Evolutionary conservation across 495 filamentous ascomycete genomes (phyloP), one percentile per base, ranked within the genome.

Genomic region (Penicillium fimorum): DNA sequence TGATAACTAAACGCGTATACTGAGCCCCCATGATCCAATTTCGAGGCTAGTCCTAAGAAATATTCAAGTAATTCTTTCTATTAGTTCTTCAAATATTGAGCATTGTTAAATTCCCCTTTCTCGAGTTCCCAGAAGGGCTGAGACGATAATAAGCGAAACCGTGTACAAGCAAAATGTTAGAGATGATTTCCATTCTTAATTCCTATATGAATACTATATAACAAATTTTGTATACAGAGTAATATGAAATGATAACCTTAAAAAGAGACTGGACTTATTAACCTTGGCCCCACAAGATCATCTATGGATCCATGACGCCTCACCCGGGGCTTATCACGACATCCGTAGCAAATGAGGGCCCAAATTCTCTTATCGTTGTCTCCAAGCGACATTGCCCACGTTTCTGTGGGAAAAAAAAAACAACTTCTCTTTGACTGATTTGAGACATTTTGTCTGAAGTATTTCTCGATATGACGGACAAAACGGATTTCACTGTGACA

Each of bases 251-350:
- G n/a, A n/a, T n/a, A n/a, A n/a, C n/a, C n/a, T n/a, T n/a, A n/a
- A n/a, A n/a, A n/a, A n/a, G n/a, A n/a, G 22, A 22, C 22, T 22
- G 22, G 22, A 22, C 22, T 22, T 22, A 22, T 2, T 22, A 22
- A 22, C 22, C 22, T 22, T 22, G 22, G 3, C 43, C 42, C 56
- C 50, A 49, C 33, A 29, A 3, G 43, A 41, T 47, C 58, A 11
- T 11, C 47, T 4, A 27, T 27, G 25, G 25, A 4, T 27, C 25
- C 8, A 33, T 61, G 30, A 44, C 40, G 56, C 37, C 38, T 37
- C 49, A 22, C 40, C 35, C 37, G 42, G 30, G 37, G 22, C 60
- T 55, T 61, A 72, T 67, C 69, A 68, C 69, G 67, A 72, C 69
- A 72, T 70, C 46, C 32, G 11, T 49, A 61, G 57, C 69, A 65